Evolutionary conservation across 208 protist species (phyloP), one percentile per base, ranked within the genome.

Genomic region (Crithidia thermophila): DNA sequence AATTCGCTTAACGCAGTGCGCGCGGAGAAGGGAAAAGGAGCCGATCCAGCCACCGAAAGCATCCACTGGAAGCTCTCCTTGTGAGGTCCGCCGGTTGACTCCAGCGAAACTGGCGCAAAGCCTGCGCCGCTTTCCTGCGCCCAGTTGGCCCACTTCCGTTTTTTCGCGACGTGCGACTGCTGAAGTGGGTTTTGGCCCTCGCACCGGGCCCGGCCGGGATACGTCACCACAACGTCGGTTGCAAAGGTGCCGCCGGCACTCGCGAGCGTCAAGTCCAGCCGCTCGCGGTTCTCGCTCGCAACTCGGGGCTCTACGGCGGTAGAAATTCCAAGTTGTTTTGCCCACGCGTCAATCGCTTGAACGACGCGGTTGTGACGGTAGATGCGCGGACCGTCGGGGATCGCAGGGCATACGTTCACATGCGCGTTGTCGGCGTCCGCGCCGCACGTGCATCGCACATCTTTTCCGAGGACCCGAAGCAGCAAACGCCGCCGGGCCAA

Each of bases 161-260:
- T 39, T 31, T 69, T 80, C 28, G 11, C 51, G 31, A 4, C 47
- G 47, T 49, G 34, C 0, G 25, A n/a, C 40, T 67, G 53, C 21
- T 56, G 49, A 53, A 66, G 56, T 1, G 53, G 42, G 34, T 50
- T 50, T 14, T 49, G 56, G 8, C 16, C 37, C 18, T 37, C 47
- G 33, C 52, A 18, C 7, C 45, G 28, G 14, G 62, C 47, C 20
- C 67, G 46, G 14, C 49, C 67, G 36, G 68, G 58, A 33, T 76
- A 75, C n/a, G 63, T 72, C 33, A 80, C 62, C 31, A 49, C 47
- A 20, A 80, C 50, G 40, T 80, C 74, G 25, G 74, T 80, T 4
- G 68, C 37, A 43, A 65, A 61, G 33, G 68, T 60, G 1, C 55
- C 64, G 30, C 40, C 20, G 1, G 47, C 8, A 2, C 42, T 55